Conservation (phyloP, 306 rosid genomes). For the Phaseolus lunatus region DNA sequence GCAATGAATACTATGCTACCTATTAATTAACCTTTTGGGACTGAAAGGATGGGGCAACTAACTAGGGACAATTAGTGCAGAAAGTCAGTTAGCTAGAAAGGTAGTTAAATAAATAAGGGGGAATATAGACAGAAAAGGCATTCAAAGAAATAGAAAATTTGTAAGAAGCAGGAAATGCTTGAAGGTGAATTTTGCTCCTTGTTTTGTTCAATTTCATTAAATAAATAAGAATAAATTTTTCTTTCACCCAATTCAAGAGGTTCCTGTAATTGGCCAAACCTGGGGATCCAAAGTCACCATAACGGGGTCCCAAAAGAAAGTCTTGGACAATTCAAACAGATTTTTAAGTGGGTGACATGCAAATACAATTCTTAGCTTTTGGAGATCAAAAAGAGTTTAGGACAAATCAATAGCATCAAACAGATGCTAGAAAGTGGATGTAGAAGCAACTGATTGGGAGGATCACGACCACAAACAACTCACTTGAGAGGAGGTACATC, state of each 20-base stretch:
- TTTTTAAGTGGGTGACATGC: neutral
- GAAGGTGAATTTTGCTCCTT: too few species aligned
- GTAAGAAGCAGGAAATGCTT: too few species aligned
- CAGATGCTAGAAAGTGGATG: neutral
- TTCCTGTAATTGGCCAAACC: too few species aligned
- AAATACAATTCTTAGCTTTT: neutral
- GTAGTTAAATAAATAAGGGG: neutral
- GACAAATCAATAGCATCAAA: neutral
- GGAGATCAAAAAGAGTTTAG: neutral
- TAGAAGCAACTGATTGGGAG: conserved; percentile 2
- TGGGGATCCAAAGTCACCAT: too few species aligned
- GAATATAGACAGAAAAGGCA: neutral
- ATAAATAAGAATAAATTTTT: neutral
- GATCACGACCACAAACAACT: neutral
- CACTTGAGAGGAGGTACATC: conserved; percentile 2
- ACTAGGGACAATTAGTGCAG: neutral
- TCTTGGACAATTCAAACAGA: neutral
- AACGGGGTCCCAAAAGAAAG: neutral
- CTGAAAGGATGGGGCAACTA: too few species aligned
- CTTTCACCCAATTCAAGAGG: too few species aligned
- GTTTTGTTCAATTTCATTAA: neutral
- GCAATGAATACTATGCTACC: neutral
- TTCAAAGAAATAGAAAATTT: too few species aligned
- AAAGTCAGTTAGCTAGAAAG: neutral
- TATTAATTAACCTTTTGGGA: too few species aligned